A percentile compares a stretch with the other conserved stretches of the same genome.
phyloP scores from a whole-genome alignment of 2,329 filamentous ascomycete genomes.

The Fusarium sarcochroum region DNA sequence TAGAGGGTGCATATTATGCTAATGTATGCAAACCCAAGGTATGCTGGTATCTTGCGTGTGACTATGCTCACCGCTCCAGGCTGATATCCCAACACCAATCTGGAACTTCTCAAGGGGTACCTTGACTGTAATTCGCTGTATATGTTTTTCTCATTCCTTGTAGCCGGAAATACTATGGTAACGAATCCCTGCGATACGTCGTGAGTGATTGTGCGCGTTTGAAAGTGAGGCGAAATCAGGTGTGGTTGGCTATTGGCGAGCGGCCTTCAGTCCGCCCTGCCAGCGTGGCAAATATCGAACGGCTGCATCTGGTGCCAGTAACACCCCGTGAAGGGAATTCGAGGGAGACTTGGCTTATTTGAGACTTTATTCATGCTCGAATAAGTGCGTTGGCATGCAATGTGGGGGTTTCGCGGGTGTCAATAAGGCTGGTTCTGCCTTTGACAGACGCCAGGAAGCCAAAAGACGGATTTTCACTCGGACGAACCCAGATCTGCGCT shows the following conservation, averaged over 20 bases:
- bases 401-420: constrained; percentile 17
- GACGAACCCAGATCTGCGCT: constrained; percentile 42
- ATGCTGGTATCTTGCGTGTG: constrained; percentile 45
- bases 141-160: constrained; percentile 44
- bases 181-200: constrained; percentile 46
- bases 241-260: constrained; percentile 47
- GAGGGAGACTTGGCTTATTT: constrained; percentile 13
- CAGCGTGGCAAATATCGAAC: constrained; percentile 50
- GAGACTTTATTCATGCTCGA: constrained; percentile 18
- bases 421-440: constrained; percentile 25
- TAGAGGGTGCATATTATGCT: constrained; percentile 42
- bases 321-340: constrained; percentile 14
- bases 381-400: constrained; percentile 16
- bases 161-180: constrained; percentile 42
- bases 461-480: constrained; percentile 9
- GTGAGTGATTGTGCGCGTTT: constrained; percentile 21
- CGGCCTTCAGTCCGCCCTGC: constrained; percentile 46
- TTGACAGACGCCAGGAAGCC: neutral
- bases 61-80: constrained; percentile 48
- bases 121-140: constrained; percentile 39
- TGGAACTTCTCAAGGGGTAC: constrained; percentile 42
- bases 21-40: constrained; percentile 46
- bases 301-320: constrained; percentile 39
- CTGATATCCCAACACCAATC: constrained; percentile 37
- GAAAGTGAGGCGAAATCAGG: constrained; percentile 51